Conservation (phyloP, 2,329 filamentous ascomycete species). For the Macrophomina pseudophaseolina region DNA sequence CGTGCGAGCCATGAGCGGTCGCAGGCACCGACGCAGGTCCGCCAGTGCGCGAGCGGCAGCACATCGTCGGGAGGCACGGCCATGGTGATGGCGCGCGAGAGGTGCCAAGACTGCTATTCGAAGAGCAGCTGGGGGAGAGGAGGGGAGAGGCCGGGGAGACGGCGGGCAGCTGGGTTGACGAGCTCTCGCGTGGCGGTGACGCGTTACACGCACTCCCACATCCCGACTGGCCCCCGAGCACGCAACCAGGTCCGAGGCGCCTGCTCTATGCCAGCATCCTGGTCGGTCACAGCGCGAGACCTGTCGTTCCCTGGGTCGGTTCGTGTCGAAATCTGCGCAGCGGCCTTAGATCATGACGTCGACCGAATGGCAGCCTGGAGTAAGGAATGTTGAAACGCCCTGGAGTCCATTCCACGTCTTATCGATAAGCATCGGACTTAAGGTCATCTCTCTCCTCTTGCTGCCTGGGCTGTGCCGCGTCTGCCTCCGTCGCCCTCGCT, state of each 20-base stretch:
- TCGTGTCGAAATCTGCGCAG: background rate
- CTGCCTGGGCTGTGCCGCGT: background rate
- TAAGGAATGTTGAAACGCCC: background rate
- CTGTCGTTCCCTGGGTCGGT: no score
- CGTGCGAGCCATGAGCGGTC: background rate
- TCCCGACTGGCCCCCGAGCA: constrained; percentile 1
- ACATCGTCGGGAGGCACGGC: constrained; percentile 3
- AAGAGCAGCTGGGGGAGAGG: background rate
- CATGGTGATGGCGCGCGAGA: background rate
- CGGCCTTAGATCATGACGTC: background rate
- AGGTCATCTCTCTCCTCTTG: background rate
- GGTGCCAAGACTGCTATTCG: background rate
- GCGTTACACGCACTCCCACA: constrained; percentile 13
- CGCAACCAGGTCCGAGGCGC: constrained; percentile 1
- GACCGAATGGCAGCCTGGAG: background rate
- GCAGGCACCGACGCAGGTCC: background rate
- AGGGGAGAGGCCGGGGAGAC: background rate
- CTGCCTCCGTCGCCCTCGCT: background rate
- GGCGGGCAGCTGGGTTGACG: background rate
- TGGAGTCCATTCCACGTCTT: background rate
- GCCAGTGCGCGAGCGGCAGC: constrained; percentile 11
- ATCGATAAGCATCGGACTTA: background rate
- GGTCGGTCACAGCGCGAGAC: no score
- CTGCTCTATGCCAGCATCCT: background rate
- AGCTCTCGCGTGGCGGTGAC: constrained; percentile 15